Evolutionary conservation across 2,329 filamentous ascomycete species (phyloP).

Genomic region (Fusarium floridanum): DNA sequence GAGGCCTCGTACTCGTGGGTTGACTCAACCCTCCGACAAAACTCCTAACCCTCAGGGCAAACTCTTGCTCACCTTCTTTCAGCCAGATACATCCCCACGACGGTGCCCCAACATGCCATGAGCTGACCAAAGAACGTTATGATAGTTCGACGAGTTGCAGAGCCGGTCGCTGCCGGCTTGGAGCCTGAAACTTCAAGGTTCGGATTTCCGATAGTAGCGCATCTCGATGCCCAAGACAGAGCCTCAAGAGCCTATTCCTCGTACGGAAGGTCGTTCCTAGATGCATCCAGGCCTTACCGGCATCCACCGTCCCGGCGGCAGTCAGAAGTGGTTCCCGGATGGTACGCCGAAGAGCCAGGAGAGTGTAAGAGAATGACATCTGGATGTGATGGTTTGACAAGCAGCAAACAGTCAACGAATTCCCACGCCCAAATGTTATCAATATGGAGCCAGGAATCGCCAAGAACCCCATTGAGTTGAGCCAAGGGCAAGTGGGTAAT

Average conservation of each 20-base stretch:
- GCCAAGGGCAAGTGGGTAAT: constrained; percentile 6
- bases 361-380: constrained; percentile 12
- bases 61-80: background rate
- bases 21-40: background rate
- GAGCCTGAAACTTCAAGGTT: constrained; percentile 3
- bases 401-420: constrained; percentile 4
- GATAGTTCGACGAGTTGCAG: background rate
- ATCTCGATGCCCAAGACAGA: constrained; percentile 17
- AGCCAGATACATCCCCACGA: background rate
- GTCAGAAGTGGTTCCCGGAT: constrained; percentile 2
- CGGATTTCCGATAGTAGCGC: background rate
- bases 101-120: background rate
- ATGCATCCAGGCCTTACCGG: background rate
- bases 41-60: background rate
- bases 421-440: constrained; percentile 10
- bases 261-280: constrained; percentile 5
- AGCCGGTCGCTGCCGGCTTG: constrained; percentile 6
- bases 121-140: background rate
- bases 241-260: constrained; percentile 1
- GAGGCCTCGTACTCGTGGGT: background rate
- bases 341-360: background rate
- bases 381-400: background rate
- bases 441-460: background rate
- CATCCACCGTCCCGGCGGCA: background rate
- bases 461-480: background rate